phyloP scores from a whole-genome alignment of 1,284 basidiomycete genomes.

The Ustilago shanxiensis region DNA sequence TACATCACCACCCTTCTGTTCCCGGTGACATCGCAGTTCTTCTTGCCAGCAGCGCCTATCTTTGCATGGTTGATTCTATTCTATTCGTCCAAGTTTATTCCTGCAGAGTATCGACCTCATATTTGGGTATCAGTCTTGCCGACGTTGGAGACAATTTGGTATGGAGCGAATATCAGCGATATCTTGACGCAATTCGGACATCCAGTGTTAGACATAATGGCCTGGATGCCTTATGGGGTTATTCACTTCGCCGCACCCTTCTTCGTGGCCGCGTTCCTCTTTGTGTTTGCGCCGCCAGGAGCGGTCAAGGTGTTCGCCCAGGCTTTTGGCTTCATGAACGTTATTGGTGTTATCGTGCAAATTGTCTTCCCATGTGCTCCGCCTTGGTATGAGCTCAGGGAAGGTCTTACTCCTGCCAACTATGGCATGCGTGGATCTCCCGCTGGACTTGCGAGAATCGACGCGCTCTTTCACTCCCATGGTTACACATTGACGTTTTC shows the following conservation, averaged over 20 bases:
- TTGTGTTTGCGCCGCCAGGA: constrained; percentile 83
- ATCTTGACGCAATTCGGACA: constrained; percentile 94
- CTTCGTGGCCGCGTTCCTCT: constrained; percentile 76
- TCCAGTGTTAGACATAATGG: constrained; percentile 88
- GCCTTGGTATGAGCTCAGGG: constrained; percentile 96
- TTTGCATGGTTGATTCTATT: constrained; percentile 79
- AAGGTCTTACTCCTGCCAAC: constrained; percentile 93
- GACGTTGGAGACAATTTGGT: constrained; percentile 91
- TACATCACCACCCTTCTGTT: constrained; percentile 81
- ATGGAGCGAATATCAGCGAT: constrained; percentile 96
- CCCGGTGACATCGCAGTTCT: constrained; percentile 91
- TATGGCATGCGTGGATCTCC: constrained; percentile 90
- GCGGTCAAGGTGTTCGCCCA: constrained; percentile 87
- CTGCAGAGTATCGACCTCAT: constrained; percentile 79
- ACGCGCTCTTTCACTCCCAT: constrained; percentile 82
- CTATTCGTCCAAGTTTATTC: constrained; percentile 88
- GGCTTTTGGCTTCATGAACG: constrained; percentile 93
- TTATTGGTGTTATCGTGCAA: constrained; percentile 88
- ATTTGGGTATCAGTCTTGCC: constrained; percentile 94
- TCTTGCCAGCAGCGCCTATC: constrained; percentile 88
- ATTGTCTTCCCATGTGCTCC: constrained; percentile 92
- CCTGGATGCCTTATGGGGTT: constrained; percentile 96
- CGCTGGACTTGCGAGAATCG: constrained; percentile 92
- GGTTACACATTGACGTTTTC: constrained; percentile 88
- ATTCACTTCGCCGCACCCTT: constrained; percentile 86